A percentile compares a stretch with the other conserved stretches of the same genome.
These are phyloP conservation scores for Tanacetum coccineum DNA, from an alignment of 129 eudicot genomes.

Conservation along the genomic window DNA sequence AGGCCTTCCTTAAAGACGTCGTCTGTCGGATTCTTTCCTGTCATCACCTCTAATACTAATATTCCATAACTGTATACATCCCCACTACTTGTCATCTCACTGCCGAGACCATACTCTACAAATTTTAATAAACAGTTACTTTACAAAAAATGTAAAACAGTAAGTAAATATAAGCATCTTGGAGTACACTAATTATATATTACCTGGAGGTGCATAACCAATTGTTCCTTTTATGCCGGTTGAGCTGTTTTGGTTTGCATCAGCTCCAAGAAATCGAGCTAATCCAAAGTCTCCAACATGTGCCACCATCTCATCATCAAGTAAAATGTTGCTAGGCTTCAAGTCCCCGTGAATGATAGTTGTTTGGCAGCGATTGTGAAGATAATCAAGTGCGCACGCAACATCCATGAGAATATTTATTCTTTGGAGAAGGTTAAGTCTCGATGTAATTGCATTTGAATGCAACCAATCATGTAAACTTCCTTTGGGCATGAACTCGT, in stretches of 20 bases:
- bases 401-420: constrained; percentile 9
- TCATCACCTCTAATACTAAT: neutral
- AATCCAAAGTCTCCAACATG: constrained; percentile 24
- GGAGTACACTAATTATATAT: neutral
- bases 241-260: constrained; percentile 4
- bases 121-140: neutral
- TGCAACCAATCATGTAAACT: constrained; percentile 27
- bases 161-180: neutral
- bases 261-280: constrained; percentile 3
- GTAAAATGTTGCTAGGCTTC: constrained; percentile 24
- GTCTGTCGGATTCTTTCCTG: neutral
- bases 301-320: constrained; percentile 12
- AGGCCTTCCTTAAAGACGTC: neutral
- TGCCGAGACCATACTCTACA: too few relatives aligned
- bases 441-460: neutral
- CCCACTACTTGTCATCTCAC: too few relatives aligned
- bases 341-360: constrained; percentile 14
- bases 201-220: constrained; percentile 25
- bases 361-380: constrained; percentile 4
- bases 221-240: constrained; percentile 4
- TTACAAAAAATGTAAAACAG: too few relatives aligned
- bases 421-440: constrained; percentile 16
- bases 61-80: neutral
- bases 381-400: constrained; percentile 19
- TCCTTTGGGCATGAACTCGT: constrained; percentile 24